Percentiles rank a stretch among this genome's conserved stretches.
Evolutionary conservation across 2,329 filamentous ascomycete species (phyloP).

Genomic region (Pyrenophora seminiperda): DNA sequence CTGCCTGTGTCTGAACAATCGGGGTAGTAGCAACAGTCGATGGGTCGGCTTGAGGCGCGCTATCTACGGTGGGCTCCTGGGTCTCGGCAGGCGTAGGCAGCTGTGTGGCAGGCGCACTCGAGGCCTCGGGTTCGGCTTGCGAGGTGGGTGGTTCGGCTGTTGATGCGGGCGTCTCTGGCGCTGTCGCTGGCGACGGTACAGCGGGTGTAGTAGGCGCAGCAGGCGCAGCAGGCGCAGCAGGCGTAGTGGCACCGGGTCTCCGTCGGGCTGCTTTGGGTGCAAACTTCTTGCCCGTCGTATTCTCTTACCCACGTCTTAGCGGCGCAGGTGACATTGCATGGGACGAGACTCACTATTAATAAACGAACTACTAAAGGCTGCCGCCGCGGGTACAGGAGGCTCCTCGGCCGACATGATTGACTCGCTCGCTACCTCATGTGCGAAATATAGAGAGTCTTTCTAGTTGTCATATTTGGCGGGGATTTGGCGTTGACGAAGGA

Average conservation of each 20-base stretch:
- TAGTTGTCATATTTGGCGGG: slow-evolving; percentile 4
- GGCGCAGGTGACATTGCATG: slow-evolving; percentile 11
- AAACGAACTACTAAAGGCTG: slow-evolving; percentile 37
- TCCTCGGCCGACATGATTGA: slow-evolving; percentile 38
- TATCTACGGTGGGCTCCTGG: slow-evolving; percentile 22
- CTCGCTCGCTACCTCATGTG: background rate
- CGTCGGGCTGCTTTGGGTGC: slow-evolving; percentile 55
- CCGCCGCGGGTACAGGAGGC: slow-evolving; percentile 16
- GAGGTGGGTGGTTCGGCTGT: slow-evolving; percentile 19
- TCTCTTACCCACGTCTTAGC: slow-evolving; percentile 37
- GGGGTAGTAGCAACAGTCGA: background rate
- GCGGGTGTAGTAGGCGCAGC: background rate
- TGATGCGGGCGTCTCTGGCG: slow-evolving; percentile 18
- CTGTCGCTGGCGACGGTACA: background rate
- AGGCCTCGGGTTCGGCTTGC: slow-evolving; percentile 12
- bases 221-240: slow-evolving; percentile 17
- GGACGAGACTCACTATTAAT: slow-evolving; percentile 38
- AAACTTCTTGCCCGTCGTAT: slow-evolving; percentile 55
- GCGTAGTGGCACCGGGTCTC: slow-evolving; percentile 46
- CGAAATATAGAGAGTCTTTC: background rate
- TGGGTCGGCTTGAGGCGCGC: slow-evolving; percentile 10
- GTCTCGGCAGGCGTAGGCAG: slow-evolving; percentile 34
- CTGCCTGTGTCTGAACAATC: background rate
- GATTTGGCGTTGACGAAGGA: background rate
- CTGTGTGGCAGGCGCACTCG: slow-evolving; percentile 18